These are phyloP conservation scores for Leishmania amazonensis DNA, from an alignment of 208 protist species.

Conservation along the genomic window DNA sequence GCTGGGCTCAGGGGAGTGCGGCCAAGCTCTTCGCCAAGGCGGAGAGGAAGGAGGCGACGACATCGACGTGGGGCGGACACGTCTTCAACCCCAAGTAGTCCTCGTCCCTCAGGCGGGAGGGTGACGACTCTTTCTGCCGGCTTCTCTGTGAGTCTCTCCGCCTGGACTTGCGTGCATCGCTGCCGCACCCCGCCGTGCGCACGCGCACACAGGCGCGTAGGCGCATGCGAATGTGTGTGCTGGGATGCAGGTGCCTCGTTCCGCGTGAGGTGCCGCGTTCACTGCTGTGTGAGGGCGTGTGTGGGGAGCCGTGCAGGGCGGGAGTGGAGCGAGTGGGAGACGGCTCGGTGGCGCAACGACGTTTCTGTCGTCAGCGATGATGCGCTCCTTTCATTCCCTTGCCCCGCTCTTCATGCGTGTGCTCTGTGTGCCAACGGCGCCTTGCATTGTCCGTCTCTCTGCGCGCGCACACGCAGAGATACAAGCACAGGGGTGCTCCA, in stretches of 20 bases:
- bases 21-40: slow-evolving; percentile 44
- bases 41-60: neutral
- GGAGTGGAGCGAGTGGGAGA: neutral
- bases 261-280: neutral
- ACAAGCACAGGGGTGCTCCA: neutral
- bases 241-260: neutral
- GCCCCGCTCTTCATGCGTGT: neutral
- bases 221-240: neutral
- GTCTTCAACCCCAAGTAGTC: slow-evolving; percentile 35
- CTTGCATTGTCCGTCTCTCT: neutral
- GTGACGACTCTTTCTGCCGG: neutral
- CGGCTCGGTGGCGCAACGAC: neutral
- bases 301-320: neutral
- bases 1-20: slow-evolving; percentile 47
- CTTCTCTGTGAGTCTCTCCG: neutral
- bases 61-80: slow-evolving; percentile 60
- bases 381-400: neutral
- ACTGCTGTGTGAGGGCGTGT: neutral
- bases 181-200: neutral
- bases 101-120: neutral
- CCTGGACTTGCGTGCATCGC: neutral
- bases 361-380: neutral
- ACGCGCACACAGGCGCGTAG: neutral
- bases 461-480: neutral
- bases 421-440: neutral